Percentiles rank a stretch among this genome's conserved stretches.
These are phyloP conservation scores for Exophiala sp. DNA, from an alignment of 2,329 filamentous ascomycete genomes.

Conservation along the genomic window DNA sequence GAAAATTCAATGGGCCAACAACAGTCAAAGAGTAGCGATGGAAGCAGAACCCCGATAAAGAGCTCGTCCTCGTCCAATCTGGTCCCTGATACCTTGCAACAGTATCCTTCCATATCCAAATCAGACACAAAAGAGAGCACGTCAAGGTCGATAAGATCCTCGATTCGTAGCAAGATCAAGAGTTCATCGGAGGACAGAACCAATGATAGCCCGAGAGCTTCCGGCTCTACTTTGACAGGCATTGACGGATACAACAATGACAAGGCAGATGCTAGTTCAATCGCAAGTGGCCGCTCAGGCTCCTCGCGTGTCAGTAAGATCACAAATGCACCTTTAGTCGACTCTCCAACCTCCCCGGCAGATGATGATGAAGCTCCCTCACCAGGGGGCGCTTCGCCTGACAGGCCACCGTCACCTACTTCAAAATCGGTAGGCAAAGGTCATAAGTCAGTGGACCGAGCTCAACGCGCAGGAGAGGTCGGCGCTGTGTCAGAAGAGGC, in stretches of 20 bases:
- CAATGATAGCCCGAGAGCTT: constrained; percentile 75
- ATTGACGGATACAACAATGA: constrained; percentile 57
- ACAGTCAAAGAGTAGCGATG: constrained; percentile 52
- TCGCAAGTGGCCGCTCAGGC: constrained; percentile 53
- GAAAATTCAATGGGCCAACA: constrained; percentile 48
- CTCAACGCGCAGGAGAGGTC: constrained; percentile 83
- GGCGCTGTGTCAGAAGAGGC: constrained; percentile 91
- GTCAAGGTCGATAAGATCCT: constrained; percentile 75
- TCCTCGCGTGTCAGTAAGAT: constrained; percentile 30
- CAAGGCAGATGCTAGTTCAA: constrained; percentile 70
- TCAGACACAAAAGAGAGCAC: constrained; percentile 86
- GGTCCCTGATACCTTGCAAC: constrained; percentile 62
- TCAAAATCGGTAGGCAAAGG: constrained; percentile 69
- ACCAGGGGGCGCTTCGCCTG: constrained; percentile 48
- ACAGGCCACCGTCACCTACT: constrained; percentile 79
- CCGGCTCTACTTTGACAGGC: constrained; percentile 61
- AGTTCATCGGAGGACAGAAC: constrained; percentile 62
- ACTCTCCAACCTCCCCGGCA: constrained; percentile 19
- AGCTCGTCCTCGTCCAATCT: constrained; percentile 37
- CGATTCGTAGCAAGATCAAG: constrained; percentile 69
- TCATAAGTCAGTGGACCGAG: constrained; percentile 73
- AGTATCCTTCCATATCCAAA: constrained; percentile 86
- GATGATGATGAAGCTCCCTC: constrained; percentile 47
- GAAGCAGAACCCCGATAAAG: constrained; percentile 46
- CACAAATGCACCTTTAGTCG: constrained; percentile 30